Conservation (phyloP, 495 filamentous ascomycete species). For the Neohortaea acidophila region DNA sequence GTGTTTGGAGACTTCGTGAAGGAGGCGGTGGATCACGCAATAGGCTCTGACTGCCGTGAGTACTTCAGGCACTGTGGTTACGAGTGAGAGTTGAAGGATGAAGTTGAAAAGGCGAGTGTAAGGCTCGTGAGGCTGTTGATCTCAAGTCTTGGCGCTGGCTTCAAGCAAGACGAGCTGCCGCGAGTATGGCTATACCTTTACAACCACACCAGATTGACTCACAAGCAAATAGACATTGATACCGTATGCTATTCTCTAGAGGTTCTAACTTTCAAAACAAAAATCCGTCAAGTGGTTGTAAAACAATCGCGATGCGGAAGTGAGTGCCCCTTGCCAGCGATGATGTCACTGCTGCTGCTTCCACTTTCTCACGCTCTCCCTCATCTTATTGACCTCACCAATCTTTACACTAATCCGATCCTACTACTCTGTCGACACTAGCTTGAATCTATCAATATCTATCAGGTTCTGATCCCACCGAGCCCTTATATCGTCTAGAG, state of each 20-base stretch:
- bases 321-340: not conserved
- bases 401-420: not conserved
- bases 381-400: not conserved
- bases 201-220: not conserved
- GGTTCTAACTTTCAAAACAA: not conserved
- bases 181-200: not conserved
- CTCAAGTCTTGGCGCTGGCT: not conserved
- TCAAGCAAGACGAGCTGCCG: not conserved
- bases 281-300: not conserved
- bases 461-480: not conserved
- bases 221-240: not conserved
- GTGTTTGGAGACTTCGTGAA: constrained; percentile 4
- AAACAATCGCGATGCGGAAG: not conserved
- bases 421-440: not conserved
- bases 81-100: too few relatives aligned
- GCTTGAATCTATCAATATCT: not conserved
- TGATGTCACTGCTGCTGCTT: not conserved
- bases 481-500: not conserved
- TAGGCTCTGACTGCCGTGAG: not conserved
- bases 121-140: not conserved
- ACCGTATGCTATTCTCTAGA: not conserved
- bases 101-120: not conserved
- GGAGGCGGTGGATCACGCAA: not conserved
- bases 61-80: not conserved
- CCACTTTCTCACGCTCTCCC: too few relatives aligned